phyloP scores from a whole-genome alignment of 2,329 filamentous ascomycete genomes.

The Penicillium sp. region DNA sequence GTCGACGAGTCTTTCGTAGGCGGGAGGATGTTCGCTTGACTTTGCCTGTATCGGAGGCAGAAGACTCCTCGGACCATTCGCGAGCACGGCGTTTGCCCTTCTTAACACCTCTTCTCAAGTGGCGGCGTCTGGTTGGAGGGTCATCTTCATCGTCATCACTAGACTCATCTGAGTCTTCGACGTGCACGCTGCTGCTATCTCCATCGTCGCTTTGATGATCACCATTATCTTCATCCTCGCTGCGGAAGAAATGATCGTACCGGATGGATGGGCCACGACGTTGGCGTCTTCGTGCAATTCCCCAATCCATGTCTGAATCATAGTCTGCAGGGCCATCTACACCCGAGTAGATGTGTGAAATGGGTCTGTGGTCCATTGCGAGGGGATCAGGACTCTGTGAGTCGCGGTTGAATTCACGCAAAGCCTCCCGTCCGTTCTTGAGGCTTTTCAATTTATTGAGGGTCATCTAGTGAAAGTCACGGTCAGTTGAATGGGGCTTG shows the following conservation, averaged over 20 bases:
- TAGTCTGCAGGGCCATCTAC: conserved; percentile 10
- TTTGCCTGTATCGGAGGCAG: conserved; percentile 10
- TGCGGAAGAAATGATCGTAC: conserved; percentile 1
- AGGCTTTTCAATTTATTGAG: conserved; percentile 21
- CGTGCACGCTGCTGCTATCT: too few relatives aligned
- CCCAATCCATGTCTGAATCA: background rate
- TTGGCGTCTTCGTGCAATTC: background rate
- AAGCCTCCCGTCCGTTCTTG: conserved; percentile 20
- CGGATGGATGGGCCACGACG: background rate
- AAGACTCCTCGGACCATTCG: conserved; percentile 9
- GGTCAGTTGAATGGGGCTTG: conserved; percentile 9
- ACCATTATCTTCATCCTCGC: background rate
- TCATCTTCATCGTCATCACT: background rate
- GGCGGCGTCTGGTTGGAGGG: background rate
- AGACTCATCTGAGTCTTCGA: background rate
- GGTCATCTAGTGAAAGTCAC: conserved; percentile 20
- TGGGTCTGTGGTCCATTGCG: background rate
- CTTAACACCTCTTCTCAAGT: background rate
- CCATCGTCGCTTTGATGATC: background rate
- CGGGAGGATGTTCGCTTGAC: conserved; percentile 28
- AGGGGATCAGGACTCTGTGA: conserved; percentile 9
- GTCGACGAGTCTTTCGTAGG: conserved; percentile 21
- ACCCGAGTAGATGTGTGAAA: background rate
- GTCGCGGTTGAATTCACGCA: conserved; percentile 12
- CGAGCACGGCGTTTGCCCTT: background rate